A percentile compares a stretch with the other conserved stretches of the same genome.
phyloP scores from a whole-genome alignment of 352 stramenopile genomes.

The Phytophthora cactorum region DNA sequence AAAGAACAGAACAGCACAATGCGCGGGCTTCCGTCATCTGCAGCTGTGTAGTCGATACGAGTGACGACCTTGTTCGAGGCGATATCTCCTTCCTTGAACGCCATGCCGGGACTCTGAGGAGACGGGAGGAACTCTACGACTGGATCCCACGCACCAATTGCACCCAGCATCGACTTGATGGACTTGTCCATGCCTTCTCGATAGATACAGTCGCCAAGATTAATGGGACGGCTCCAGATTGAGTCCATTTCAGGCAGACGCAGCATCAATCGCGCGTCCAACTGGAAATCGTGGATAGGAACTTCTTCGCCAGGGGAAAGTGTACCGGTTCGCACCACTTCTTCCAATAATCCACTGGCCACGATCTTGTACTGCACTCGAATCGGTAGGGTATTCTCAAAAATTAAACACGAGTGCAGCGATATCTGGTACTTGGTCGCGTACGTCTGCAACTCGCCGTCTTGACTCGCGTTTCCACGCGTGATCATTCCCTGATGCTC shows the following conservation, averaged over 20 bases:
- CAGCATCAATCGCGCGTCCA: slow-evolving; percentile 72
- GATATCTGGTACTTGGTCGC: slow-evolving; percentile 90
- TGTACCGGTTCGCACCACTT: slow-evolving; percentile 67
- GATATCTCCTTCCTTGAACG: slow-evolving; percentile 74
- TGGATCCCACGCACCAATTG: slow-evolving; percentile 55
- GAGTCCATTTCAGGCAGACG: slow-evolving; percentile 88
- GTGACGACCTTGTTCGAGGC: slow-evolving; percentile 70
- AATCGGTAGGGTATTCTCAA: slow-evolving; percentile 89
- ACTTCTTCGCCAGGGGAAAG: slow-evolving; percentile 86
- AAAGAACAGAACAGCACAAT: slow-evolving; percentile 85
- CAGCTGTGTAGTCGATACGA: slow-evolving; percentile 84
- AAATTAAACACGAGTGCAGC: slow-evolving; percentile 82
- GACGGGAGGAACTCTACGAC: slow-evolving; percentile 79
- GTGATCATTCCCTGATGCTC: slow-evolving; percentile 81
- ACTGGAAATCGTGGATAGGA: slow-evolving; percentile 82
- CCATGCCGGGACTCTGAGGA: slow-evolving; percentile 50
- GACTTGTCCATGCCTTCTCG: slow-evolving; percentile 74
- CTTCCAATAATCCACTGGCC: slow-evolving; percentile 22
- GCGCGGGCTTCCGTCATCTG: slow-evolving; percentile 82
- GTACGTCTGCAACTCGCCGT: slow-evolving; percentile 74
- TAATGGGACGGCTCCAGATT: slow-evolving; percentile 77
- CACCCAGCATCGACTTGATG: slow-evolving; percentile 71
- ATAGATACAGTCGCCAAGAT: slow-evolving; percentile 84
- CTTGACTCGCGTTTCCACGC: slow-evolving; percentile 53
- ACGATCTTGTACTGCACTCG: slow-evolving; percentile 87